Evolutionary conservation across 148 eudicot species (phyloP), one percentile per base, ranked within the genome.

Genomic region (Persicaria maculosa): DNA sequence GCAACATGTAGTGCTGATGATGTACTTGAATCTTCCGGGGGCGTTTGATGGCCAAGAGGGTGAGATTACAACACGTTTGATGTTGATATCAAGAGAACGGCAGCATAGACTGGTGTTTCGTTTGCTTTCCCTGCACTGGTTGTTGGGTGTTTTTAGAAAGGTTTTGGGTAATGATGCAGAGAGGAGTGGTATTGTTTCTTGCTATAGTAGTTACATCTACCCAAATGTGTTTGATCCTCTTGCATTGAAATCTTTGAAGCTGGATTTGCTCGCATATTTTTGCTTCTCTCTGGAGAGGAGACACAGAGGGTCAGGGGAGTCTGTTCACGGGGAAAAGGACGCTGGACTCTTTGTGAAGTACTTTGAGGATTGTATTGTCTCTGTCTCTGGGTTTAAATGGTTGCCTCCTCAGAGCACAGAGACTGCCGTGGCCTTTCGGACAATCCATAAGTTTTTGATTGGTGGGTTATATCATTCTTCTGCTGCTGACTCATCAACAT

Each of bases 351-450:
- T 68, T 50, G 88, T 81, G 74, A 88, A 78, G 78, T 78, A 84
- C 72, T 85, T 93, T 70, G 81, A 90, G 80, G 88, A 87, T 75
- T 88, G 91, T 68, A 86, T 90, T 71, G 81, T 88, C 54, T 87
- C 86, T 78, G 88, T 94, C 36, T 84, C 91, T 25, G 86, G 86
- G 47, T 95, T 87, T 80, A 90, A 90, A 76, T 92, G 97, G 97
- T 78, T 95, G 76, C 99, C 97, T n/a, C 83, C 92, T n/a, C 89
- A 97, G 94, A 92, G 97, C 85, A 87, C 90, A 11, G 99, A 95
- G 77, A 92, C 96, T 61, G 86, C 92, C 8, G 96, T 95, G 73
- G 91, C 90, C 15, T 89, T 95, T 72, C 85, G 96, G 43, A 71
- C 89, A 70, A 84, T 92, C 74, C 90, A 92, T 77, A 95, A 90